phyloP scores from a whole-genome alignment of 164 flowering plant species.

The Vitis riparia region DNA sequence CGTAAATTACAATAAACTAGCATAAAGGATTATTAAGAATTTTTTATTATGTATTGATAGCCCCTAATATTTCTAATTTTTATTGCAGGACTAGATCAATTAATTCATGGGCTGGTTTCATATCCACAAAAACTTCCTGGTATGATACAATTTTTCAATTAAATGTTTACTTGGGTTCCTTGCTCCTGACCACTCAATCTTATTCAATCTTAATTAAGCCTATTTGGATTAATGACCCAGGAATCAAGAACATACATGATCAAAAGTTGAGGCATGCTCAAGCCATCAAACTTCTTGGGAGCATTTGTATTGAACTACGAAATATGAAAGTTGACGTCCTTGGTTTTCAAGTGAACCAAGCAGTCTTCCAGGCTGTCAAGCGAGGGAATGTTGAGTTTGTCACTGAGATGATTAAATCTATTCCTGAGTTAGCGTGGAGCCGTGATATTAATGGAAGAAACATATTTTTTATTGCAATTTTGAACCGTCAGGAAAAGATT shows the following conservation, averaged over 20 bases:
- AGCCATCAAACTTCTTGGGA: slow-evolving; percentile 9
- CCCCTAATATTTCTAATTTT: no score
- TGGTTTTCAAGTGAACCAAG: background rate
- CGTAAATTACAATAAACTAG: no score
- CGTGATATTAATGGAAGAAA: background rate
- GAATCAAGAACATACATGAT: slow-evolving; percentile 11
- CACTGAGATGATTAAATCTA: background rate
- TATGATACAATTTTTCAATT: background rate
- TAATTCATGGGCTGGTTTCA: background rate
- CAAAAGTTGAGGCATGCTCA: slow-evolving; percentile 14
- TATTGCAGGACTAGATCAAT: background rate
- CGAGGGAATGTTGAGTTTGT: slow-evolving; percentile 26
- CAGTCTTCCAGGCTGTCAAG: slow-evolving; percentile 17
- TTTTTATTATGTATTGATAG: no score
- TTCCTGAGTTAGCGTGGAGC: slow-evolving; percentile 14
- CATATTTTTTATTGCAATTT: slow-evolving; percentile 16
- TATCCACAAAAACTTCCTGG: background rate
- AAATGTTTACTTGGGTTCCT: background rate
- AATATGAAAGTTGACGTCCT: background rate
- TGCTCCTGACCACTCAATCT: background rate
- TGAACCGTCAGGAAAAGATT: slow-evolving; percentile 26
- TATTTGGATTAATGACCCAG: background rate
- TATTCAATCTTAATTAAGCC: background rate
- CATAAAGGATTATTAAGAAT: no score
- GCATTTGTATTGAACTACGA: background rate